Evolutionary conservation across 2,329 filamentous ascomycete genomes (phyloP), one percentile per base, ranked within the genome.

Genomic region (Sporothrix brasiliensis): DNA sequence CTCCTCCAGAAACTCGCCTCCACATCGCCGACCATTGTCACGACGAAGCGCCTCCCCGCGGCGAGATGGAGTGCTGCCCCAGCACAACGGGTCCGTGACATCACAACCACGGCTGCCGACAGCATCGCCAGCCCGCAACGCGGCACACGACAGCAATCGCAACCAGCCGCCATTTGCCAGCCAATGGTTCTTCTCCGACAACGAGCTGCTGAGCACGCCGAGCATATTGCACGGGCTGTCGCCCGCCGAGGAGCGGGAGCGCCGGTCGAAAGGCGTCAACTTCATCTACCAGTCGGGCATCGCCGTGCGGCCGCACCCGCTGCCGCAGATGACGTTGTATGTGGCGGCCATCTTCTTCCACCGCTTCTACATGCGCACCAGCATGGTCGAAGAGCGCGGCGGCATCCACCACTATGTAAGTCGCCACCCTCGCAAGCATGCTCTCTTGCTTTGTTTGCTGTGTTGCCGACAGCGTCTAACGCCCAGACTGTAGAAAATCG

Each of bases 201-300:
- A 92, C 63, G 95, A 99, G 81, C 86, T 97, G 34, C 82, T 88
- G 68, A 92, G 91, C 77, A 91, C 93, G 7, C 95, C 95, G 0
- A 95, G 92, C 68, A 89, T 96, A 71, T 81, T 93, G 16, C 92
- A 97, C 75, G 94, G 94, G 27, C 87, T 98, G 78, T 79, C 88
- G 10, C 85, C 89, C 3, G 87, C 89, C 41, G 90, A 95, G 77
- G 95, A 98, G 81, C 86, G 92, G 73, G 86, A 91, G 74, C 86
- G 92, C 71, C 88, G 95, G 70, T 91, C 92, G 72, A 98, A 98
- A 79, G 94, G 95, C 61, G 91, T 97, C 77, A 97, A 97, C 79
- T 99, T 99, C 81, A 97, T 99, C 76, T 90, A 93, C 73, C 94
- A 97, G 79, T 93, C 94, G 58, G 95, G 94, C 74, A 92, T 97